Conservation (phyloP, 2,329 filamentous ascomycete genomes). For the Lachnellula occidentalis region DNA sequence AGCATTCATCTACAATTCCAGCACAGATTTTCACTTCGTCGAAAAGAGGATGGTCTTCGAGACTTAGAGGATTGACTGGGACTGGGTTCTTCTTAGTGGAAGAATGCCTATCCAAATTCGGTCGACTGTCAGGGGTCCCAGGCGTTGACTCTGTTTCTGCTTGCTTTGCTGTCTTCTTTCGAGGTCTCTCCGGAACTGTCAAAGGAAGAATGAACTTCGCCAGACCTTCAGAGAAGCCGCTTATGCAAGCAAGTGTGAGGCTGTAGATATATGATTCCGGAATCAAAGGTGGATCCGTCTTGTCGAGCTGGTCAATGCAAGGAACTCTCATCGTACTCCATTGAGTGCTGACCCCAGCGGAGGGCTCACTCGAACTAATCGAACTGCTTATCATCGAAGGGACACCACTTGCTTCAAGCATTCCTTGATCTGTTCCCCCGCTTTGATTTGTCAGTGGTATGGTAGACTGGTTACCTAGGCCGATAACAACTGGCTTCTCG, state of each 20-base stretch:
- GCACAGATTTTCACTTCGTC: constrained; percentile 71
- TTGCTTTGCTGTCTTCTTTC: constrained; percentile 38
- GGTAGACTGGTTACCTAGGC: constrained; percentile 82
- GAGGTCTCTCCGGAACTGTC: constrained; percentile 69
- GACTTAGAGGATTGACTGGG: constrained; percentile 74
- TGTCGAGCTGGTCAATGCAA: constrained; percentile 92
- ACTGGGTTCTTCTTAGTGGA: constrained; percentile 72
- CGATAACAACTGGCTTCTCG: constrained; percentile 84
- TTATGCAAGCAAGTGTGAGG: constrained; percentile 81
- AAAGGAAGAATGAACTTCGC: constrained; percentile 90
- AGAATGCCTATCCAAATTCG: constrained; percentile 49
- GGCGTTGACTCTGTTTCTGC: constrained; percentile 20
- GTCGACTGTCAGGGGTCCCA: constrained; percentile 22
- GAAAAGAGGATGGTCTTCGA: constrained; percentile 68
- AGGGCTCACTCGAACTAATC: constrained; percentile 59
- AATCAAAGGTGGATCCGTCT: constrained; percentile 72
- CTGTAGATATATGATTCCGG: constrained; percentile 95
- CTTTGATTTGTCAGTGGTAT: constrained; percentile 61
- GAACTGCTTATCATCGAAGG: constrained; percentile 79
- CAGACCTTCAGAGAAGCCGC: constrained; percentile 82
- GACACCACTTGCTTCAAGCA: constrained; percentile 81
- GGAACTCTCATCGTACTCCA: constrained; percentile 86
- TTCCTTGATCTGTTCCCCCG: constrained; percentile 70
- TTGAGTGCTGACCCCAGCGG: constrained; percentile 74
- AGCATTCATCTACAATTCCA: constrained; percentile 81